phyloP scores from a whole-genome alignment of 331 rosid genomes.

The Stylosanthes scabra region DNA sequence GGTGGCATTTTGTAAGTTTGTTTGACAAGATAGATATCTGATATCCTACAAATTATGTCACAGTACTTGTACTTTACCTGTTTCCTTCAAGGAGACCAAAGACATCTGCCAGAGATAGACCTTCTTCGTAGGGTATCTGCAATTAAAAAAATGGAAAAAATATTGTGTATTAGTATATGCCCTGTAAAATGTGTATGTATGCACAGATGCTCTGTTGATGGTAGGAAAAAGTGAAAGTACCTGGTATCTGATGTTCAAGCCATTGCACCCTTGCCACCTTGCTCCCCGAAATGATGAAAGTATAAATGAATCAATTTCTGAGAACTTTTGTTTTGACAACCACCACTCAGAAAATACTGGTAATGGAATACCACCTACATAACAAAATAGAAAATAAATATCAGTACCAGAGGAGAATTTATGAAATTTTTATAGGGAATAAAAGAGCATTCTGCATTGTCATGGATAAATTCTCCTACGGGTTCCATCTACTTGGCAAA shows the following conservation, averaged over 20 bases:
- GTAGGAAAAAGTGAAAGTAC: conserved; percentile 43
- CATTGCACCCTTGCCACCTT: conserved; percentile 70
- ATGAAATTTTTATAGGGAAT: too few relatives aligned
- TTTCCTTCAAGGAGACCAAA: conserved; percentile 85
- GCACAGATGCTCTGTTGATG: conserved; percentile 14
- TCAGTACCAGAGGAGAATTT: too few relatives aligned
- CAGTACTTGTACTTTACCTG: conserved; percentile 54
- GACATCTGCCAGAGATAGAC: conserved; percentile 83
- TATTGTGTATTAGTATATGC: background rate
- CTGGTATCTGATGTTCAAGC: conserved; percentile 87
- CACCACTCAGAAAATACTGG: conserved; percentile 98
- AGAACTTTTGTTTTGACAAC: conserved; percentile 81
- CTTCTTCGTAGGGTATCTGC: conserved; percentile 72
- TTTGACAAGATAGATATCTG: conserved; percentile 24
- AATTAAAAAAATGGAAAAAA: conserved; percentile 17
- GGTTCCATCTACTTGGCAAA: too few relatives aligned
- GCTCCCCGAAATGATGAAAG: conserved; percentile 79
- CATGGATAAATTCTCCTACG: too few relatives aligned
- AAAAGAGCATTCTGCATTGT: too few relatives aligned
- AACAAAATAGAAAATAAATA: conserved; percentile 27
- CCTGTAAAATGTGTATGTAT: background rate
- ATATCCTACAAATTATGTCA: background rate
- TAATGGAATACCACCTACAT: conserved; percentile 87
- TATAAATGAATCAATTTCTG: conserved; percentile 80
- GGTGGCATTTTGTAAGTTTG: conserved; percentile 35